A percentile compares a stretch with the other conserved stretches of the same genome.
phyloP scores from a whole-genome alignment of 345 rosid genomes.

The Murraya koenigii region DNA sequence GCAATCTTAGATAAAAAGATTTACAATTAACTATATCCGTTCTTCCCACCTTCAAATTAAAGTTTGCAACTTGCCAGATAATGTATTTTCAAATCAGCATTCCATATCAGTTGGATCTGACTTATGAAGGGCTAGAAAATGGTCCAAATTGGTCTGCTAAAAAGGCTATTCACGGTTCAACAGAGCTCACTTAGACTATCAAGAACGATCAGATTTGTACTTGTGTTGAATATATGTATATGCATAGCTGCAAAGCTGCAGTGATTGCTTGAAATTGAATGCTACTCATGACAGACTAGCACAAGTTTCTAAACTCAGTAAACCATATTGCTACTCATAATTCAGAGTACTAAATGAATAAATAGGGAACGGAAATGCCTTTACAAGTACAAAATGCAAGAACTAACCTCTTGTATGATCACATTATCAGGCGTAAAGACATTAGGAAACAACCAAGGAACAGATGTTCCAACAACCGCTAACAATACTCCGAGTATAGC shows the following conservation, averaged over 20 bases:
- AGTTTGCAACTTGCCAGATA: background rate
- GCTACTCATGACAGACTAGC: background rate
- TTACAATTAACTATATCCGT: too few species aligned
- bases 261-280: background rate
- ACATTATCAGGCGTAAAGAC: constrained; percentile 45
- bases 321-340: background rate
- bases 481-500: constrained; percentile 34
- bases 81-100: background rate
- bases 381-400: background rate
- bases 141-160: background rate
- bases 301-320: background rate
- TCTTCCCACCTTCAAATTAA: background rate
- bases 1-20: too few species aligned
- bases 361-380: background rate
- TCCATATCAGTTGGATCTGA: background rate
- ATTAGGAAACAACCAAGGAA: constrained; percentile 49
- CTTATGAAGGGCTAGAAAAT: background rate
- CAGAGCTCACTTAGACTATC: background rate
- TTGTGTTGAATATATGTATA: background rate
- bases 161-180: background rate
- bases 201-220: background rate
- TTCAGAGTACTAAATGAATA: background rate
- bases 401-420: constrained; percentile 42
- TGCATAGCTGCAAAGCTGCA: background rate
- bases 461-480: constrained; percentile 37